Conservation (phyloP, 2,329 filamentous ascomycete genomes). For the Aspergillus floridensis region DNA sequence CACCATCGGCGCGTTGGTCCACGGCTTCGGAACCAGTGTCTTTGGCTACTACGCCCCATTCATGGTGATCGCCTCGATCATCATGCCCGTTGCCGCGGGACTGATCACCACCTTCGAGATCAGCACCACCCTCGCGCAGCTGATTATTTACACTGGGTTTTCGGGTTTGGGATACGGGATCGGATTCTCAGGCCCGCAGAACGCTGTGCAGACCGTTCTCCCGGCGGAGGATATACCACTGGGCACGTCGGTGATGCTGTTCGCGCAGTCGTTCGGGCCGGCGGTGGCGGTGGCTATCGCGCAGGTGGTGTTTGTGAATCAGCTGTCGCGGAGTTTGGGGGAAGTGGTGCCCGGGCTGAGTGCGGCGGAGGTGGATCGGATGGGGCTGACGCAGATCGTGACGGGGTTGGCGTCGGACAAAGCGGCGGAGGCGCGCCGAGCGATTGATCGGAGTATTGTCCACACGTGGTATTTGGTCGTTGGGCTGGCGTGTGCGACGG, state of each 20-base stretch:
- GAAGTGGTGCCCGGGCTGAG: conserved; percentile 14
- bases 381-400: conserved; percentile 21
- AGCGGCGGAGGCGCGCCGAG: conserved; percentile 16
- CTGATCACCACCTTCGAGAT: conserved; percentile 32
- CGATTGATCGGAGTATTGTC: conserved; percentile 21
- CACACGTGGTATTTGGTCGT: conserved; percentile 25
- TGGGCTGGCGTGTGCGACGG: conserved; percentile 22
- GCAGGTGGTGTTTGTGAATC: conserved; percentile 53
- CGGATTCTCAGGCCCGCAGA: conserved; percentile 31
- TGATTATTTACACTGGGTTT: conserved; percentile 30
- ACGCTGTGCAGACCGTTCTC: conserved; percentile 31
- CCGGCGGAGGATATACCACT: conserved; percentile 25
- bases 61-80: conserved; percentile 31
- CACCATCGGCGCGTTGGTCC: conserved; percentile 22
- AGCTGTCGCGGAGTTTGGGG: conserved; percentile 33
- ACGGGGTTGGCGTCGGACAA: conserved; percentile 9
- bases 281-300: conserved; percentile 53
- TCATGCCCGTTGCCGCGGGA: conserved; percentile 35
- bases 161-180: conserved; percentile 32
- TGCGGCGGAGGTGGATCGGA: conserved; percentile 14
- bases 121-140: conserved; percentile 20
- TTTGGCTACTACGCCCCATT: conserved; percentile 38
- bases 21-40: conserved; percentile 20
- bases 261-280: conserved; percentile 40
- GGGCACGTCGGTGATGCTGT: conserved; percentile 32